Evolutionary conservation across 495 filamentous ascomycete genomes (phyloP).

Genomic region (Acidiella bohemica): DNA sequence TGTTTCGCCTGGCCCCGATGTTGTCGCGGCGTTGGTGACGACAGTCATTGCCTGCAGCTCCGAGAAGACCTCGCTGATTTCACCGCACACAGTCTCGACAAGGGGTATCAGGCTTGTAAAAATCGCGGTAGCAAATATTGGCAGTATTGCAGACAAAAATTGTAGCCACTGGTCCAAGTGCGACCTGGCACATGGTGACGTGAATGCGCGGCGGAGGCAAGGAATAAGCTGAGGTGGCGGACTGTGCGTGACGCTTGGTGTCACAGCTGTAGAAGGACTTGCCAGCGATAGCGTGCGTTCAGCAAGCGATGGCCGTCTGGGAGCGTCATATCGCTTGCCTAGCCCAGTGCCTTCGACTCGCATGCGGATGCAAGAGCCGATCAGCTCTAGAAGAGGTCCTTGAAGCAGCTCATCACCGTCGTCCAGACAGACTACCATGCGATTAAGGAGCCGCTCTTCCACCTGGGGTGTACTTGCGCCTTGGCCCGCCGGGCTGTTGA

Average conservation of each 20-base stretch:
- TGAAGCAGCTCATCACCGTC: conserved; percentile 4
- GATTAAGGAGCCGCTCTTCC: conserved; percentile 3
- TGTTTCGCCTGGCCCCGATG: conserved; percentile 47
- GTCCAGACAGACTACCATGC: conserved; percentile 2
- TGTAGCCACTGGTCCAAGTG: conserved; percentile 83
- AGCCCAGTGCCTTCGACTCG: not conserved
- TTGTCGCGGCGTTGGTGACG: conserved; percentile 17
- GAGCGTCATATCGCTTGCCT: not conserved
- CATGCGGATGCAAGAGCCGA: conserved; percentile 3
- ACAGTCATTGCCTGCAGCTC: conserved; percentile 46
- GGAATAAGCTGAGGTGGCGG: conserved; percentile 68
- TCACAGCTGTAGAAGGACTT: not conserved
- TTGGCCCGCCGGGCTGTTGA: not conserved
- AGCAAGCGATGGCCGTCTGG: not conserved
- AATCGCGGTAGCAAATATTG: conserved; percentile 64
- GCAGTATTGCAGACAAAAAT: conserved; percentile 73
- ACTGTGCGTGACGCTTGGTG: not conserved
- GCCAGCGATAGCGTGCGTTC: not conserved
- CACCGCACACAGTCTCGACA: conserved; percentile 72
- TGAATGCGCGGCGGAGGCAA: conserved; percentile 70
- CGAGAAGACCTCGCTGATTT: conserved; percentile 57
- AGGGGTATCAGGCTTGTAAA: conserved; percentile 84
- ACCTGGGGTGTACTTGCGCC: not conserved
- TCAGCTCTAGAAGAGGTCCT: conserved; percentile 6
- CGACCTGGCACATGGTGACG: conserved; percentile 55